Percentiles rank a stretch among this genome's conserved stretches.
phyloP scores from a whole-genome alignment of 768 basidiomycete genomes.

The Lentinula detonsa region DNA sequence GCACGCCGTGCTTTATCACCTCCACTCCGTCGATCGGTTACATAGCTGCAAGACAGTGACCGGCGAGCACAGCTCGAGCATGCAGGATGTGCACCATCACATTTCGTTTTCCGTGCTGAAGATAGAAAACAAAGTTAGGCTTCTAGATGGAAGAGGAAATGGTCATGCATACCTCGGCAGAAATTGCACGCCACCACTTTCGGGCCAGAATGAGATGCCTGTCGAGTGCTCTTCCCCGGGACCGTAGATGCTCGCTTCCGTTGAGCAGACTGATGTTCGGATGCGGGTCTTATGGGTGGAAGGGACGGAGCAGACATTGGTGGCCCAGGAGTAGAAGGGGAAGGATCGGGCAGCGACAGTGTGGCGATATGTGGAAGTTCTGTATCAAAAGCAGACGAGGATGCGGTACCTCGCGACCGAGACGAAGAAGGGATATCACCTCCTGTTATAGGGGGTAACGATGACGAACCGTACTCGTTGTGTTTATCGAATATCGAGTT shows the following conservation, averaged over 20 bases:
- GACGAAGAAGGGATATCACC: conserved; percentile 34
- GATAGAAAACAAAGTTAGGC: conserved; percentile 4
- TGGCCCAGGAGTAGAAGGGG: conserved; percentile 42
- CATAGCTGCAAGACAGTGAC: conserved; percentile 73
- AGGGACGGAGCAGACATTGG: conserved; percentile 61
- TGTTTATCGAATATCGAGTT: conserved; percentile 42
- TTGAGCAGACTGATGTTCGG: conserved; percentile 61
- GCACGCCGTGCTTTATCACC: conserved; percentile 30
- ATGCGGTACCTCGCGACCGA: conserved; percentile 25
- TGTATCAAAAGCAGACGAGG: conserved; percentile 29
- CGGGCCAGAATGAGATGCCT: conserved; percentile 63
- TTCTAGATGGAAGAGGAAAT: not conserved
- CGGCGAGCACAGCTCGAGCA: conserved; percentile 81
- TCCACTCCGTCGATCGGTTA: conserved; percentile 54
- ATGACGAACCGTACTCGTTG: conserved; percentile 32
- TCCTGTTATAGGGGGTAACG: conserved; percentile 33
- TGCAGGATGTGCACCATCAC: conserved; percentile 80
- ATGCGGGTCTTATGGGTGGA: conserved; percentile 59
- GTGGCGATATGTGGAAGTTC: conserved; percentile 72
- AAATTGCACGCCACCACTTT: conserved; percentile 89
- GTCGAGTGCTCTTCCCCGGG: conserved; percentile 54
- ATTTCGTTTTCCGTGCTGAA: conserved; percentile 82
- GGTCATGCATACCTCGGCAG: conserved; percentile 61
- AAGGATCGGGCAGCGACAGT: conserved; percentile 51
- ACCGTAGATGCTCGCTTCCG: conserved; percentile 67